Evolutionary conservation across 495 filamentous ascomycete genomes (phyloP), one percentile per base, ranked within the genome.

Genomic region (Penicillium longicatenatum): DNA sequence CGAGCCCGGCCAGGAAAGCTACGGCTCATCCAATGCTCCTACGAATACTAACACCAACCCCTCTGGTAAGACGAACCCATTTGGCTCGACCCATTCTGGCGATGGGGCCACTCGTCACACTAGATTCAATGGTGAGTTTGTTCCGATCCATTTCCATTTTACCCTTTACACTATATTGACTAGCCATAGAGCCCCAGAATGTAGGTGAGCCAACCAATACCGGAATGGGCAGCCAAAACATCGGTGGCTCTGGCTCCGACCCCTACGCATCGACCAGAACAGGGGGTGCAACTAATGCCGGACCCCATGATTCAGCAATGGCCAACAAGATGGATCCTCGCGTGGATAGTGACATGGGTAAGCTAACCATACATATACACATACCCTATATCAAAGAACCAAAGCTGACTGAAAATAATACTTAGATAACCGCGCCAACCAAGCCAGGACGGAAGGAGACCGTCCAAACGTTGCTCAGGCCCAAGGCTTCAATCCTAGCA

Each of bases 261-360:
- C 12, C 31, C 31, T 35, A 35, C 5, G 20, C 5, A 19, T 17
- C 57, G 70, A 79, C 66, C 63, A 78, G 55, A 10, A 4, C 17
- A 26, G 26, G 26, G 19, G 20, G 43, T 8, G 43, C 43, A 12
- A 43, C 50, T 17, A 66, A 68, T 24, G 65, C 65, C 35, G 72
- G 70, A 2, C 69, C 70, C 20, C 77, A 79, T 54, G 57, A 63
- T 22, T 74, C 74, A 10, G 73, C 76, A 46, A 7, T 69, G n/a
- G 64, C 63, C 24, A 83, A 82, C 55, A 77, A 78, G 61, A 49
- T 73, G 22, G 82, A 84, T 58, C 80, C 82, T 35, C 75, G 76
- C 39, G 77, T 82, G 0, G 81, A 82, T 57, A 75, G 73, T 31
- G 75, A 79, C 52, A 59, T 57, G 9, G 63, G 66, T 64, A 60